Evolutionary conservation across 164 flowering plant genomes (phyloP).

Genomic region (Annona cherimola): DNA sequence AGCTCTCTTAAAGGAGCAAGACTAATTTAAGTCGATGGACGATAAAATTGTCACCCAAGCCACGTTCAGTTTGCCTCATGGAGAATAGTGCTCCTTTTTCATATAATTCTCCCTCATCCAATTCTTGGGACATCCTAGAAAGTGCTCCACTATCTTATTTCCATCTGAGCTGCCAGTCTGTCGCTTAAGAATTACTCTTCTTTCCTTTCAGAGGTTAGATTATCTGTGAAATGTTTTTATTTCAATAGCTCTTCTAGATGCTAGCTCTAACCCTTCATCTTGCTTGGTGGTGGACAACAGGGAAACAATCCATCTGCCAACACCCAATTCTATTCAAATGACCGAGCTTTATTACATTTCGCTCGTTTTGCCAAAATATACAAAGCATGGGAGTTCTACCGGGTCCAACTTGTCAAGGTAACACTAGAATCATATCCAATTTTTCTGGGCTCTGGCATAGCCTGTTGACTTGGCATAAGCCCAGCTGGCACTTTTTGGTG

Average conservation of each 20-base stretch:
- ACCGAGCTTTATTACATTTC: slow-evolving; percentile 60
- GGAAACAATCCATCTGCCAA: slow-evolving; percentile 78
- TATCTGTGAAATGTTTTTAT: background rate
- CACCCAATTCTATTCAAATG: slow-evolving; percentile 71
- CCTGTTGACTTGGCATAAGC: too few species aligned
- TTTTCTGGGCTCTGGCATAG: background rate
- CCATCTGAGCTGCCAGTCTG: background rate
- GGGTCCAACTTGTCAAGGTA: slow-evolving; percentile 75
- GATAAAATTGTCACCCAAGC: too few species aligned
- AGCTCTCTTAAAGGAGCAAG: too few species aligned
- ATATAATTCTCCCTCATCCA: too few species aligned
- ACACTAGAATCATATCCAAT: background rate
- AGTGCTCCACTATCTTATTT: background rate
- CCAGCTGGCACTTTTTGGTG: too few species aligned
- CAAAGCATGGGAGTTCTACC: slow-evolving; percentile 79
- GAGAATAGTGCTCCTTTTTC: too few species aligned
- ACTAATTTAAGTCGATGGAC: too few species aligned
- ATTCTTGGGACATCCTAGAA: background rate
- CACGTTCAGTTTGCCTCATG: too few species aligned
- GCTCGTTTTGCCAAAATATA: slow-evolving; percentile 77
- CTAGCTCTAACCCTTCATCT: background rate
- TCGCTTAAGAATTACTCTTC: too few species aligned
- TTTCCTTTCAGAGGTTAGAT: background rate
- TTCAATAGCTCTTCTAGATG: background rate
- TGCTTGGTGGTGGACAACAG: slow-evolving; percentile 25